These are phyloP conservation scores for Anthracocystis setariae DNA, from an alignment of 1,284 basidiomycete species.

Conservation along the genomic window DNA sequence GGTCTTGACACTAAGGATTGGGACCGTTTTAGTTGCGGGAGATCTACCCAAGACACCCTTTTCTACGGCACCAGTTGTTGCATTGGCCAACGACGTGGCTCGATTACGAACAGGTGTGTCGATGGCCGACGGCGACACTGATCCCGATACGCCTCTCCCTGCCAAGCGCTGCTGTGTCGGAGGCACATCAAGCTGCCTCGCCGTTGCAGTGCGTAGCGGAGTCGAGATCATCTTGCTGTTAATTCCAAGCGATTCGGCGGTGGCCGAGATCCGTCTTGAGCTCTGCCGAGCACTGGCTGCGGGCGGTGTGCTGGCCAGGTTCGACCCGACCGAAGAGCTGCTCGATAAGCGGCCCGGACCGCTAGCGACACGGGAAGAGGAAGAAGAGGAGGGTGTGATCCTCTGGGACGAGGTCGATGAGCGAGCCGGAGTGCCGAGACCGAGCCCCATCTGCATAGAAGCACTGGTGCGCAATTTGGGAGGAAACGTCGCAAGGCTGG, in stretches of 20 bases:
- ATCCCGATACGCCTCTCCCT: conserved; percentile 6
- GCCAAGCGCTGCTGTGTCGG: conserved; percentile 6
- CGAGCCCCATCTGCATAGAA: conserved; percentile 35
- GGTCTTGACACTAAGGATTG: conserved; percentile 17
- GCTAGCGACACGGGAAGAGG: conserved; percentile 31
- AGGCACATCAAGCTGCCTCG: conserved; percentile 35
- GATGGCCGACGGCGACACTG: conserved; percentile 20
- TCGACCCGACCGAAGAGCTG: conserved; percentile 38
- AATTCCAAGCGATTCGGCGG: conserved; percentile 37
- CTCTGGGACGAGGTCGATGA: conserved; percentile 16
- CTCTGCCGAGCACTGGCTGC: conserved; percentile 22
- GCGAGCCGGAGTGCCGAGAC: conserved; percentile 40
- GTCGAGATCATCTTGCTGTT: conserved; percentile 28
- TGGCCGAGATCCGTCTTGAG: conserved; percentile 41
- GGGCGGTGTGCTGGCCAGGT: conserved; percentile 42
- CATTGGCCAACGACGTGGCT: conserved; percentile 39
- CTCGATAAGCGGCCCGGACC: conserved; percentile 37
- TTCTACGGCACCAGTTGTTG: conserved; percentile 33
- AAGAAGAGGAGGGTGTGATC: conserved; percentile 17
- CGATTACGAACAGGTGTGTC: conserved; percentile 38
- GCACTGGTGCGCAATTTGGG: conserved; percentile 29
- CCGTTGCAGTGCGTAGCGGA: conserved; percentile 14
- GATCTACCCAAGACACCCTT: conserved; percentile 38
- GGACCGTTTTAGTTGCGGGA: conserved; percentile 18
- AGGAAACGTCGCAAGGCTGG: conserved; percentile 28